Evolutionary conservation across 2,329 filamentous ascomycete genomes (phyloP).

Genomic region (Diaporthe vexans): DNA sequence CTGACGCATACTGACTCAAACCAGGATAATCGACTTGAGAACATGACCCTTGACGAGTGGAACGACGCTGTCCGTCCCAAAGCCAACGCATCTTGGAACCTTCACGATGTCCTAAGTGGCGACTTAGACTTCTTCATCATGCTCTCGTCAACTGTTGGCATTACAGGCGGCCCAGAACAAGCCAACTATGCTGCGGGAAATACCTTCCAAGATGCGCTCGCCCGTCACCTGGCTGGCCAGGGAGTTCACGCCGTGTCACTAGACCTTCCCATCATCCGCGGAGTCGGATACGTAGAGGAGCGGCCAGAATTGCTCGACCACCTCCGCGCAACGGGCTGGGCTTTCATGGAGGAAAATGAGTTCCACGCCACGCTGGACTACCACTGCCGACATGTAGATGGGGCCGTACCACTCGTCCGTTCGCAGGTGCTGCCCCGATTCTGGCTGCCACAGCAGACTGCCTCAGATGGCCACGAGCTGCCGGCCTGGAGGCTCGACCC

Average conservation of each 20-base stretch:
- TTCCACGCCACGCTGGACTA: slow-evolving; percentile 45
- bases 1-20: neutral
- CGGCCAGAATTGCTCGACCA: slow-evolving; percentile 45
- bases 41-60: slow-evolving; percentile 43
- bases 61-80: slow-evolving; percentile 39
- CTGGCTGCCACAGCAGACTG: slow-evolving; percentile 46
- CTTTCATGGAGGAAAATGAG: slow-evolving; percentile 41
- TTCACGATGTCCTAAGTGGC: slow-evolving; percentile 11
- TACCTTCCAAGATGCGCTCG: slow-evolving; percentile 45
- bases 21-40: slow-evolving; percentile 40
- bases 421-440: slow-evolving; percentile 47
- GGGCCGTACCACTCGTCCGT: neutral
- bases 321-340: slow-evolving; percentile 40
- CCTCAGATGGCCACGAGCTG: slow-evolving; percentile 43
- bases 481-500: slow-evolving; percentile 46
- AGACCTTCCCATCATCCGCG: slow-evolving; percentile 42
- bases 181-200: slow-evolving; percentile 46
- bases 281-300: slow-evolving; percentile 44
- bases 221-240: slow-evolving; percentile 43
- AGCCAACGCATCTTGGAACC: slow-evolving; percentile 32
- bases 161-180: slow-evolving; percentile 45
- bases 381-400: slow-evolving; percentile 42
- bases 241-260: slow-evolving; percentile 45
- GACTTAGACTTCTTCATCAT: slow-evolving; percentile 44
- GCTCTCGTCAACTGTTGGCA: slow-evolving; percentile 45